phyloP scores from a whole-genome alignment of 2,329 filamentous ascomycete genomes.

The Aspergillus fumigatiaffinis region DNA sequence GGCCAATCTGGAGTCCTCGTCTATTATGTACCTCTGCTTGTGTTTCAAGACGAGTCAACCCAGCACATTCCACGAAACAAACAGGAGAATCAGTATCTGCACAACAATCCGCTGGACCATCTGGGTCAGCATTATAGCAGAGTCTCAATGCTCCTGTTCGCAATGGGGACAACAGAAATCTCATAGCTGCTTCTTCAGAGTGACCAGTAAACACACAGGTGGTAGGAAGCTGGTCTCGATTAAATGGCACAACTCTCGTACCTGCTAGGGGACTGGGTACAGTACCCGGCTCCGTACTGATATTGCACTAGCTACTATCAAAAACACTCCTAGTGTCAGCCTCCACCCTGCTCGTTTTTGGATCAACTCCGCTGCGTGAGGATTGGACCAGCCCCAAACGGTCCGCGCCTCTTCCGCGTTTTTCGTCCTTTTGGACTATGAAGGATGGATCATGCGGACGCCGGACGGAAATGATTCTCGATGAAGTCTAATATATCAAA shows the following conservation, averaged over 20 bases:
- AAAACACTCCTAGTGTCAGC: conserved; percentile 15
- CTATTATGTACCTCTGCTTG: background rate
- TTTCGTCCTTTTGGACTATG: background rate
- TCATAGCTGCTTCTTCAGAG: background rate
- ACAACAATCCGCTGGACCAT: background rate
- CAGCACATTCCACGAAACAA: background rate
- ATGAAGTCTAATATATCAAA: conserved; percentile 14
- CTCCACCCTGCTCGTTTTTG: conserved; percentile 14
- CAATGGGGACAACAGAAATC: background rate
- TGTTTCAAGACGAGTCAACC: background rate
- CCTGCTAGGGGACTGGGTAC: background rate
- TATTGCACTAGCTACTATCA: conserved; percentile 1
- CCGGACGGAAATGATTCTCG: conserved; percentile 7
- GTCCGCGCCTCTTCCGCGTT: conserved; percentile 5
- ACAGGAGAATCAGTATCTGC: background rate
- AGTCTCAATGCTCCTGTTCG: background rate
- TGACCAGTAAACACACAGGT: background rate
- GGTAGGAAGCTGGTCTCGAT: background rate
- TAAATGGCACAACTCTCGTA: background rate
- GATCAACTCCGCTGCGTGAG: conserved; percentile 12
- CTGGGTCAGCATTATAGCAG: background rate
- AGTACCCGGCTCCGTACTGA: background rate
- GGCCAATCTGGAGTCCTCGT: background rate
- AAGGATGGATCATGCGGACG: background rate
- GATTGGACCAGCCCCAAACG: conserved; percentile 10